Evolutionary conservation across 768 basidiomycete genomes (phyloP).

Genomic region (Stropharia rugosoannulata): DNA sequence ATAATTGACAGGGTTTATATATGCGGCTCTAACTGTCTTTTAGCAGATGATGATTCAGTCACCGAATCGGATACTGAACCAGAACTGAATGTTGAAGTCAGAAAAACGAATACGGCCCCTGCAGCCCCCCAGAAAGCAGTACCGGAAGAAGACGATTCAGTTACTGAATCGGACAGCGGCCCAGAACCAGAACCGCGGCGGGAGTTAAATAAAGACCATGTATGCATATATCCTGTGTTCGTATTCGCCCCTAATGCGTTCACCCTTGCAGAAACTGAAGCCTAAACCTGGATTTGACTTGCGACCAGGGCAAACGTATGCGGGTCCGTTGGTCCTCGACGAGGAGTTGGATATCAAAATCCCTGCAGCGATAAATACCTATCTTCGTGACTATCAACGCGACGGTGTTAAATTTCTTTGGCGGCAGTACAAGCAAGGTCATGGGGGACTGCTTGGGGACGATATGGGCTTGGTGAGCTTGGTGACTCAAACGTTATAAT

Average conservation of each 20-base stretch:
- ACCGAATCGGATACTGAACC: constrained; percentile 29
- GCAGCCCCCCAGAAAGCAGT: neutral
- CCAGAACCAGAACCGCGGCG: constrained; percentile 19
- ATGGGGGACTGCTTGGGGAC: constrained; percentile 87
- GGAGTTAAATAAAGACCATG: constrained; percentile 14
- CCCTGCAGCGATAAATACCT: constrained; percentile 75
- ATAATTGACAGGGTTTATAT: neutral
- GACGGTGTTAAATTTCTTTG: constrained; percentile 86
- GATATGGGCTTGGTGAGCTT: constrained; percentile 84
- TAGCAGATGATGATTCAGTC: constrained; percentile 1
- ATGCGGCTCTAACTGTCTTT: neutral
- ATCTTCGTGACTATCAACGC: constrained; percentile 88
- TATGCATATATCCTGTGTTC: constrained; percentile 11
- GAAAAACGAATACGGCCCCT: neutral
- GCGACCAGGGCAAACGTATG: constrained; percentile 35
- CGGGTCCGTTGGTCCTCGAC: constrained; percentile 54
- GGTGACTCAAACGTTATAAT: neutral
- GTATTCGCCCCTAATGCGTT: neutral
- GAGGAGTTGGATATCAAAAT: constrained; percentile 44
- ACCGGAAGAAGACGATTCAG: constrained; percentile 8
- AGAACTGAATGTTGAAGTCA: neutral
- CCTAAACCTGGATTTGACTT: constrained; percentile 59
- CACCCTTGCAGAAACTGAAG: constrained; percentile 29
- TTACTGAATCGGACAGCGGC: constrained; percentile 25
- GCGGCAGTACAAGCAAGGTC: constrained; percentile 59